Conservation (phyloP, 2,329 filamentous ascomycete genomes). For the Podosphaera fusca region DNA sequence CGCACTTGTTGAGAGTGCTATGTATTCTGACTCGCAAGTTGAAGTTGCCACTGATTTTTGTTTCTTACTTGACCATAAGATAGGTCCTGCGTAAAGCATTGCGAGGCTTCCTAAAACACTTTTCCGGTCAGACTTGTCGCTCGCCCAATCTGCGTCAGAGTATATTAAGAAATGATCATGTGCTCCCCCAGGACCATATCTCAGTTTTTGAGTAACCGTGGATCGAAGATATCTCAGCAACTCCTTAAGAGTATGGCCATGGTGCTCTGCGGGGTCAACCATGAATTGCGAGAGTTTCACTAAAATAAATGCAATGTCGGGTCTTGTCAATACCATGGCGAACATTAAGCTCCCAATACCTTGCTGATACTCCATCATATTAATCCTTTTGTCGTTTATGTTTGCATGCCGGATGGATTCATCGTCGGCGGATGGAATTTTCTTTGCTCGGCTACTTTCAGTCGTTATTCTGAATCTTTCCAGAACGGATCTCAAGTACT, state of each 20-base stretch:
- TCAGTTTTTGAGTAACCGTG: not conserved
- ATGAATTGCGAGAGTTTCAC: not conserved
- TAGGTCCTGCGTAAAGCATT: not conserved
- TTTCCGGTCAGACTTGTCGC: not conserved
- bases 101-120: not conserved
- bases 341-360: not conserved
- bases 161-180: not conserved
- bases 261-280: not conserved
- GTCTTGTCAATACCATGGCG: not conserved
- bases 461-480: conserved; percentile 1
- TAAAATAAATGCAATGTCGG: not conserved
- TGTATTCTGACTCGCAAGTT: not conserved
- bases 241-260: not conserved
- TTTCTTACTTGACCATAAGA: not conserved
- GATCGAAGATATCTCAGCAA: not conserved
- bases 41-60: not conserved
- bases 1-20: not conserved
- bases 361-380: conserved; percentile 1
- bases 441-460: not conserved
- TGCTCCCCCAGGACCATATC: not conserved
- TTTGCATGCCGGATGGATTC: not conserved
- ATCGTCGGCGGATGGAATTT: not conserved
- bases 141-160: not conserved
- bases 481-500: not conserved
- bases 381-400: not conserved